Base-by-base conservation (phyloP, 306 rosid species). In the Quillaja saponaria region DNA sequence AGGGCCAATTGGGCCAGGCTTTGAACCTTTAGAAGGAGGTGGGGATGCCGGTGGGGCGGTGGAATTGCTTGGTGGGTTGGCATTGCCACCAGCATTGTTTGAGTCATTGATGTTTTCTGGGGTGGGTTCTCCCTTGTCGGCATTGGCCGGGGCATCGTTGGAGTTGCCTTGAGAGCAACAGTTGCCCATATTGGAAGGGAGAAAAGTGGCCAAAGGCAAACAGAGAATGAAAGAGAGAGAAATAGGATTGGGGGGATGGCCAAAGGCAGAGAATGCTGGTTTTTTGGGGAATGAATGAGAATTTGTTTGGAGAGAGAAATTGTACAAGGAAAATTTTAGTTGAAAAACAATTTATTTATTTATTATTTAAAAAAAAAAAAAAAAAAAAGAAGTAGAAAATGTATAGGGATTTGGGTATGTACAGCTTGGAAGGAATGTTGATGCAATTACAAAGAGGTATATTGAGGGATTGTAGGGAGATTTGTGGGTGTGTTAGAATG, bases 151-250 rank as follows among this genome's bases (percentile, higher is more conserved):
- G 54, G 74, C 75, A 17, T 76, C 83, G 10, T 68, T 63, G 51
- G 83, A 74, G 66, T 59, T 71, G 60, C 85, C 84, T 12, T 81
- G 82, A 58, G 97, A 85, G 89, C 97, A 94, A 75, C 99, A 94
- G 52, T 89, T 94, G 64, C 99, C 99, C 99, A 94, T 94, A 83
- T 80, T 33, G 67, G 73, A 45, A 71, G 73, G 74, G 73, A 64
- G 73, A 65, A 56, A 61, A 51, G 3, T 2, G 4, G 4, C 31
- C 31, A 25, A 25, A 25, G 31, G 31, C 31, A 25, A 56, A 63
- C 13, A 1, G 8, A 14, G 25, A 33, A 21, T 28, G 28, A 15
- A 34, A 49, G 3, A 38, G 42, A 44, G 39, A 16, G 68, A 56
- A 45, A 55, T 38, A 63, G 64, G 51, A 8, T 6, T 39, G 18